Base-by-base conservation (phyloP, 768 basidiomycete genomes). In the Podaxis rugospora region DNA sequence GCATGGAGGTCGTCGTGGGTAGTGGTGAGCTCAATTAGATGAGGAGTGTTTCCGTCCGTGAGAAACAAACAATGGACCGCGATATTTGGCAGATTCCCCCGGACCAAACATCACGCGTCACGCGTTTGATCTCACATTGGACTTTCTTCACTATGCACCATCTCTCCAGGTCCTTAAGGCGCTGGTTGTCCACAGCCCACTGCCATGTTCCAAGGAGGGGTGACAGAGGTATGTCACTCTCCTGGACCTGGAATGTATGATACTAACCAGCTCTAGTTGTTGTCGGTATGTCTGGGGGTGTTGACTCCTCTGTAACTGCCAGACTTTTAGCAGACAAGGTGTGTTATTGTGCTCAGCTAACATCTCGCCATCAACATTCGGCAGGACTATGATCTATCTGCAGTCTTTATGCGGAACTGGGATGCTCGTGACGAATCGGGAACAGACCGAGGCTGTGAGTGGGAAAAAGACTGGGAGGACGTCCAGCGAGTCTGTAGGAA, bases 361-460 rank as follows among this genome's bases (percentile, higher is more conserved):
- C 9, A 2, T 32, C 59, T 4, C 21, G 37, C 25, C 36, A 37
- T 49, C 39, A 21, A 39, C 13, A 46, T 44, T 37, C 23, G 13
- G 5, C 47, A 93, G 89, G 88, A 90, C 62, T 90, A 86, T 64
- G 86, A 94, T 67, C 78, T 96, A 1, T 89, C 90, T 42, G 93
- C 93, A 10, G 82, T 97, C 0, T 98, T 89, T 72, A 98, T 98
- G 95, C 84, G 93, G 21, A 98, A 98, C 62, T 98, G 95, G 95
- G 91, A 93, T 66, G 89, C 88, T 2, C 80, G 88, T 42, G 91
- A 94, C 67, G 93, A 95, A 73, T 84, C 80, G 25, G 88, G 84
- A 16, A 82, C 86, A 0, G 90, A 90, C 68, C 79, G 77, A n/a
- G 90, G 91, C 2, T 98, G 95, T 66, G 92, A 95, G 71, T 98